Evolutionary conservation across 2,329 filamentous ascomycete species (phyloP), one percentile per base, ranked within the genome.

Genomic region (Neonectria magnoliae): DNA sequence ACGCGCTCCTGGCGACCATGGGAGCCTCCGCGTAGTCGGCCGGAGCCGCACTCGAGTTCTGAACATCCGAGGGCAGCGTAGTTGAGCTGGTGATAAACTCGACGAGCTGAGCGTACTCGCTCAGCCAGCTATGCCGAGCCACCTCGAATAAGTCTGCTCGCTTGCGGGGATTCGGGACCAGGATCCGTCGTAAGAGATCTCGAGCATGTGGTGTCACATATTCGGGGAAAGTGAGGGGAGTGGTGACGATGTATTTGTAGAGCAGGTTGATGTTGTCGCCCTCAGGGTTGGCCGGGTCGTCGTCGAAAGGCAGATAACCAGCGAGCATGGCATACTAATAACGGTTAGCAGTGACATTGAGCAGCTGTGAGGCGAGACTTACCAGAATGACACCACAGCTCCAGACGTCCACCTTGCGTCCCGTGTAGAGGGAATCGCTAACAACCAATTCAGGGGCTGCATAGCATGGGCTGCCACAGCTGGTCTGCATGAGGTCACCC

Each of bases 201-300:
- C 96, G 88, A 22, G 96, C 95, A 79, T 99, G 96, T 8, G 96
- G 96, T 8, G 96, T 97, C 71, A 99, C 96, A 77, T 98, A 98
- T 89, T 99, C 96, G 66, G 96, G 96, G 78, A 99, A 99, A 4
- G 95, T 98, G 45, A 99, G 87, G 38, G 95, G 94, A 1, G 96
- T 99, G 60, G 93, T 97, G 64, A 98, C 95, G 73, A 99, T 99
- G 81, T 99, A 99, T 82, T 98, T 98, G 87, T 99, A 99, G 29
- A 99, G 85, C 11, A 99, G 87, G 78, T 99, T 99, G 83, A 99
- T 99, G 78, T 99, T 99, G 79, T 99, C 96, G 71, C 96, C 96
- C 80, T 99, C 96, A 2, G 96, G 96, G 76, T 99, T 99, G 50
- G 94, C 96, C 68, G 96, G 96, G 75, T 99, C 96, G 77, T 99